Evolutionary conservation across 208 protist species (phyloP).

Genomic region (Endotrypanum monterogeii): DNA sequence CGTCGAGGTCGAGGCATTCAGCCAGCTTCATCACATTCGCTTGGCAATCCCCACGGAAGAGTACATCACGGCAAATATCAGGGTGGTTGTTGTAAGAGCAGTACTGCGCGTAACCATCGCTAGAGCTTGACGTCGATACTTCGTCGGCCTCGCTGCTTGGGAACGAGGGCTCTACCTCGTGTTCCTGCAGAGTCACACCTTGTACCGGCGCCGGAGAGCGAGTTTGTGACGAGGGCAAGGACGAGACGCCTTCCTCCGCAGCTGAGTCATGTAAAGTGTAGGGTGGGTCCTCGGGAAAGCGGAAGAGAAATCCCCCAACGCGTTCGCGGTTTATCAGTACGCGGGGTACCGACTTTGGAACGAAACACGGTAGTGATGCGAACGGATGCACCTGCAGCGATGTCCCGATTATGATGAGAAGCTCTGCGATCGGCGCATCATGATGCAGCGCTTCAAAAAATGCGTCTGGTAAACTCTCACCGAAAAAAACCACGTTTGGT

Average conservation of each 20-base stretch:
- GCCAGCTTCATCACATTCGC: constrained; percentile 46
- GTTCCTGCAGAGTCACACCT: not conserved
- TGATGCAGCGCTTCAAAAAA: constrained; percentile 73
- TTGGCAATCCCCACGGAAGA: constrained; percentile 86
- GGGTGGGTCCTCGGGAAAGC: constrained; percentile 54
- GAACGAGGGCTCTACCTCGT: not conserved
- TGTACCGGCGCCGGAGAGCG: not conserved
- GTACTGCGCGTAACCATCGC: constrained; percentile 64
- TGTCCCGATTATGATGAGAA: constrained; percentile 95
- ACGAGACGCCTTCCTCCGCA: not conserved
- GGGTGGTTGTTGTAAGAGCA: constrained; percentile 28
- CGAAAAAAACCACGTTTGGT: constrained; percentile 97
- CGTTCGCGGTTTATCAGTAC: constrained; percentile 92
- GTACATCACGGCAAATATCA: constrained; percentile 53
- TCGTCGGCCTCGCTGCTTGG: not conserved
- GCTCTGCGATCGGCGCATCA: constrained; percentile 81
- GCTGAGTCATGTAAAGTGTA: not conserved
- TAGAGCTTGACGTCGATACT: constrained; percentile 35
- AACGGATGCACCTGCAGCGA: constrained; percentile 96
- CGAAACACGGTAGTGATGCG: constrained; percentile 69
- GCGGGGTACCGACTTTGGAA: constrained; percentile 67
- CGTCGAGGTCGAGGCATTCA: constrained; percentile 44
- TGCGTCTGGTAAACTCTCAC: constrained; percentile 89
- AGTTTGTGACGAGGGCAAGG: not conserved
- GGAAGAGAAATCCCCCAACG: constrained; percentile 72